Conservation (phyloP, 306 rosid species). For the Gastrolobium villosum region DNA sequence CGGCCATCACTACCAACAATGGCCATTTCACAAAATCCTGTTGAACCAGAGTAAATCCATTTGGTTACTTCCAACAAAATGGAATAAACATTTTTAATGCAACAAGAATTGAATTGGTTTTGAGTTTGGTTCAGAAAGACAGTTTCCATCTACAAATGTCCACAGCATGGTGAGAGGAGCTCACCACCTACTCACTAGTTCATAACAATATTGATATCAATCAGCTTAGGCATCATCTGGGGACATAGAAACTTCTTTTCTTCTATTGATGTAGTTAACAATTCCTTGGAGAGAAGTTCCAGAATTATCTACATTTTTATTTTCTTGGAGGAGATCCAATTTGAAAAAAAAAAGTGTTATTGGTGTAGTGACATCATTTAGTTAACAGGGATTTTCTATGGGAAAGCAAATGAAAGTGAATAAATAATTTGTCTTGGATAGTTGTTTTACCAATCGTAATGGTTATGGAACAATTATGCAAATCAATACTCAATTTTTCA, state of each 20-base stretch:
- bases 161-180: background rate
- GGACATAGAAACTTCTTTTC: conserved; percentile 8
- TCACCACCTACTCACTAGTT: background rate
- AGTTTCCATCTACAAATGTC: background rate
- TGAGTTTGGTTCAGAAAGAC: conserved; percentile 11
- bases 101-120: background rate
- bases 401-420: too few relatives aligned
- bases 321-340: conserved; percentile 1
- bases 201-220: background rate
- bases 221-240: conserved; percentile 26
- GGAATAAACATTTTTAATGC: conserved; percentile 1
- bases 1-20: conserved; percentile 65
- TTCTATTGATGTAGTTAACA: conserved; percentile 33
- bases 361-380: background rate
- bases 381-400: background rate
- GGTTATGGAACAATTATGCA: too few relatives aligned
- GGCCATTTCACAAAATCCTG: conserved; percentile 48
- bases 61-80: background rate
- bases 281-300: conserved; percentile 1
- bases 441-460: too few relatives aligned
- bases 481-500: too few relatives aligned
- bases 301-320: background rate
- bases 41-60: conserved; percentile 57
- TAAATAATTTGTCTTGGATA: too few relatives aligned
- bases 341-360: background rate